These are phyloP conservation scores for Pyrenula aspistea DNA, from an alignment of 495 filamentous ascomycete species.

Conservation along the genomic window DNA sequence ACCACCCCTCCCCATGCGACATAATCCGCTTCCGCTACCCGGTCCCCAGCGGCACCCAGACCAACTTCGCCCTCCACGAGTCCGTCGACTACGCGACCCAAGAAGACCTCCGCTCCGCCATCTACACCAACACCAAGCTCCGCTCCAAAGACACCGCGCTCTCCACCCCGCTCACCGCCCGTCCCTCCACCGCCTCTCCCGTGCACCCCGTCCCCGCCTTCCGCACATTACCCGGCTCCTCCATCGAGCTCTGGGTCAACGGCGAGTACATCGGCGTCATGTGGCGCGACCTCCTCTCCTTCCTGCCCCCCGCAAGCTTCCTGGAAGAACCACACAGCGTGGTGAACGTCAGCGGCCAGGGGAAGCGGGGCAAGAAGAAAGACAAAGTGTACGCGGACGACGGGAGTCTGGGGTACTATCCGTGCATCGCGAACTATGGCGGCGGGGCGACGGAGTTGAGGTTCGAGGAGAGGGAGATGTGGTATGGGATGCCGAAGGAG, in stretches of 20 bases:
- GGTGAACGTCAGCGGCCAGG: slow-evolving; percentile 53
- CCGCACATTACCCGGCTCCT: slow-evolving; percentile 74
- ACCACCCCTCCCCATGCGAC: slow-evolving; percentile 36
- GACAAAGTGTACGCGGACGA: slow-evolving; percentile 56
- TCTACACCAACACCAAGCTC: slow-evolving; percentile 33
- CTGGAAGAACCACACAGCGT: slow-evolving; percentile 27
- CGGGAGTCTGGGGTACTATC: slow-evolving; percentile 89
- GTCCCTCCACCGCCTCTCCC: slow-evolving; percentile 27
- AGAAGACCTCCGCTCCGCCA: slow-evolving; percentile 76
- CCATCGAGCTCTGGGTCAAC: slow-evolving; percentile 86
- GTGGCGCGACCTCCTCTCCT: slow-evolving; percentile 80
- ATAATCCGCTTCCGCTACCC: slow-evolving; percentile 91
- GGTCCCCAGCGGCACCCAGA: slow-evolving; percentile 56
- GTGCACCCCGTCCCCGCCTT: slow-evolving; percentile 56
- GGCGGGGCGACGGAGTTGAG: slow-evolving; percentile 87
- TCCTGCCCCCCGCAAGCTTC: slow-evolving; percentile 81
- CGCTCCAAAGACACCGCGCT: slow-evolving; percentile 40
- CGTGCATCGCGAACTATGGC: slow-evolving; percentile 81
- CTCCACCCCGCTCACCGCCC: slow-evolving; percentile 11
- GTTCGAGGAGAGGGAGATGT: slow-evolving; percentile 82
- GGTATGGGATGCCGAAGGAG: slow-evolving; percentile 59
- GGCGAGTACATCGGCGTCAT: slow-evolving; percentile 75
- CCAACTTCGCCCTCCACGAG: slow-evolving; percentile 86
- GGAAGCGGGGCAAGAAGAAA: slow-evolving; percentile 50
- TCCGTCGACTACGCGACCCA: slow-evolving; percentile 71